These are phyloP conservation scores for Aspergillus mulundensis DNA, from an alignment of 495 filamentous ascomycete species.

Conservation along the genomic window DNA sequence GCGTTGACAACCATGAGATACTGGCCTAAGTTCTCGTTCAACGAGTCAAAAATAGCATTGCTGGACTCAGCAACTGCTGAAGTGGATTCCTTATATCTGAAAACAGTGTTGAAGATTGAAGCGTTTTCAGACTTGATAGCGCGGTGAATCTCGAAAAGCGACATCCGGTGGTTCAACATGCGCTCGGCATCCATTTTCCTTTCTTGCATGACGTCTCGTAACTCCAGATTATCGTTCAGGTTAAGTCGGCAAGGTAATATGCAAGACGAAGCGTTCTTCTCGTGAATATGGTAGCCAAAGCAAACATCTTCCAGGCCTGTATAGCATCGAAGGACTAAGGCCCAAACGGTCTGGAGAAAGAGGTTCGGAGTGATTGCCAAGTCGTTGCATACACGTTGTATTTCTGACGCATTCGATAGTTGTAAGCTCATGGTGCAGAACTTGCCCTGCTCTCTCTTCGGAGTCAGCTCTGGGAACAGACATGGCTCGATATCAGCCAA, in stretches of 20 bases:
- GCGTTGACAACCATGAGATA: constrained; percentile 58
- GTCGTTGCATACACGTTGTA: constrained; percentile 34
- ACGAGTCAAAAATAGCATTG: background rate
- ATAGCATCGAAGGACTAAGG: constrained; percentile 49
- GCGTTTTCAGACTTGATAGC: constrained; percentile 33
- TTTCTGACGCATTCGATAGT: constrained; percentile 11
- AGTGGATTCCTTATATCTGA: constrained; percentile 28
- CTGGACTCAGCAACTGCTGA: constrained; percentile 6
- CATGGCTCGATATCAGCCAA: constrained; percentile 50
- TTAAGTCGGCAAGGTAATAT: constrained; percentile 33
- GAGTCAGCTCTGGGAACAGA: constrained; percentile 44
- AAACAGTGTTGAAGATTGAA: constrained; percentile 49
- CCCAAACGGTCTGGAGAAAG: constrained; percentile 51
- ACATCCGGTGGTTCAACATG: constrained; percentile 30
- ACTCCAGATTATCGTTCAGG: constrained; percentile 28
- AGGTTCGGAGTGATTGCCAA: constrained; percentile 25
- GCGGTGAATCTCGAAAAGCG: constrained; percentile 40
- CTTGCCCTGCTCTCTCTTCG: constrained; percentile 4
- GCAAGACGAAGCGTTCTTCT: constrained; percentile 5
- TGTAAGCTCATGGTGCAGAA: constrained; percentile 7
- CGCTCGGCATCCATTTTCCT: constrained; percentile 33
- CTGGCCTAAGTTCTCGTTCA: constrained; percentile 27
- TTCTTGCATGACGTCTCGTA: constrained; percentile 34
- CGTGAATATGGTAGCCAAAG: constrained; percentile 45
- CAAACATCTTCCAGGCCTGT: constrained; percentile 50